Evolutionary conservation across 139 green algal species (phyloP).

Genomic region (Chlorella sp.): DNA sequence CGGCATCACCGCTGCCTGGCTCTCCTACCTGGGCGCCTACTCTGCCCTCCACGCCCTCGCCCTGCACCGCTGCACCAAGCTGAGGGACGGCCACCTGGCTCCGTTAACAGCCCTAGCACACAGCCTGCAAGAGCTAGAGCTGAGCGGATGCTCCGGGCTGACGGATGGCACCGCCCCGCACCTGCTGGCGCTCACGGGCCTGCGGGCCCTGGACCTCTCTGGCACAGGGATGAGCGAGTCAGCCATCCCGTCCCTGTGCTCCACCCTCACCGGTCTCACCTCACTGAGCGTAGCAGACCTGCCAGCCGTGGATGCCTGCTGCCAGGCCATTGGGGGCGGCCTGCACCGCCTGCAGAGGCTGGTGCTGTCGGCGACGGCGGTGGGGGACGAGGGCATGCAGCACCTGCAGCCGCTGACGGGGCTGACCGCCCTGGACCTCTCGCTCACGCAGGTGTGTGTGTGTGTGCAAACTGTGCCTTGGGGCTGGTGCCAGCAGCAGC

Average conservation of each 20-base stretch:
- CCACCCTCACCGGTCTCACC: not conserved
- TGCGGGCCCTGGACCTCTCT: not conserved
- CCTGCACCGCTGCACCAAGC: slow-evolving; percentile 10
- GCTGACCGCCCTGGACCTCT: slow-evolving; percentile 23
- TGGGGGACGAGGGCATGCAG: slow-evolving; percentile 6
- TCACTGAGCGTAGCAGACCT: not conserved
- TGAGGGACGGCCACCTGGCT: not conserved
- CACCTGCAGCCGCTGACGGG: not conserved
- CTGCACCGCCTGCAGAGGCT: not conserved
- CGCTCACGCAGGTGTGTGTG: not conserved
- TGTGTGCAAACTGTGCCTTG: no score
- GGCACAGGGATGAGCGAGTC: not conserved
- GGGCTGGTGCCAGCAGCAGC: not conserved
- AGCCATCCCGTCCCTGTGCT: not conserved
- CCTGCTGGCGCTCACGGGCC: not conserved
- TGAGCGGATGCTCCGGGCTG: not conserved
- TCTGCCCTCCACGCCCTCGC: not conserved
- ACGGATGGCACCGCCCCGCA: not conserved
- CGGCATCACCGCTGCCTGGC: not conserved
- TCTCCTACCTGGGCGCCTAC: slow-evolving; percentile 5
- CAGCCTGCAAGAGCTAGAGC: not conserved
- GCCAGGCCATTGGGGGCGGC: not conserved
- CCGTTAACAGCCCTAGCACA: slow-evolving; percentile 2
- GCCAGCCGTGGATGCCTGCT: not conserved
- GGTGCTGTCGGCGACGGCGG: not conserved